A percentile compares a stretch with the other conserved stretches of the same genome.
Conservation (phyloP, 1,284 basidiomycete genomes). For the Pholiota adiposa region DNA sequence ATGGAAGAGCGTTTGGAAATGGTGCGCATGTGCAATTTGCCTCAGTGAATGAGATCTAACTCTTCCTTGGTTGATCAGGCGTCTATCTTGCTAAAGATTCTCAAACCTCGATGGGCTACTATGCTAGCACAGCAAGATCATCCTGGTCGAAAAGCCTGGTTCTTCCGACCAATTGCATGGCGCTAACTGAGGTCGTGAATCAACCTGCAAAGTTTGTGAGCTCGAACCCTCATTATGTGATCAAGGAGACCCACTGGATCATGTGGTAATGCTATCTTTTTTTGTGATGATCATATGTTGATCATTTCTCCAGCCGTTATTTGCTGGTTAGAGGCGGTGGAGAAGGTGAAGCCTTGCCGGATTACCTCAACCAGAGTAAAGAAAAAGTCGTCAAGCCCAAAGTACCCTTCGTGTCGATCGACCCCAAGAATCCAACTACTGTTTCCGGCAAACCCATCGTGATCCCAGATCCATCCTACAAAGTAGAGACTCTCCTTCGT, state of each 20-base stretch:
- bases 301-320: constrained; percentile 51
- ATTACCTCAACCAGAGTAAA: background rate
- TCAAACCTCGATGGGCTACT: constrained; percentile 45
- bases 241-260: constrained; percentile 65
- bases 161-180: constrained; percentile 49
- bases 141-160: constrained; percentile 54
- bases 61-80: constrained; percentile 36
- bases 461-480: constrained; percentile 58
- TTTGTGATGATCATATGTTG: background rate
- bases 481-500: constrained; percentile 49
- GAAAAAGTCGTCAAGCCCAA: constrained; percentile 5
- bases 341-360: constrained; percentile 9
- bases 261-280: constrained; percentile 47
- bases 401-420: constrained; percentile 48
- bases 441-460: constrained; percentile 39
- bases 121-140: constrained; percentile 38
- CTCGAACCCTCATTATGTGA: constrained; percentile 54
- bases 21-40: constrained; percentile 37
- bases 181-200: constrained; percentile 66
- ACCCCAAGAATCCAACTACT: constrained; percentile 37
- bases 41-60: constrained; percentile 1
- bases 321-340: constrained; percentile 50
- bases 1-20: constrained; percentile 64
- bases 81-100: constrained; percentile 68
- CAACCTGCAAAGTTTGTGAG: constrained; percentile 53